Percentiles rank a stretch among this genome's conserved stretches.
Evolutionary conservation across 495 filamentous ascomycete species (phyloP).

Genomic region (Neurospora sp.): DNA sequence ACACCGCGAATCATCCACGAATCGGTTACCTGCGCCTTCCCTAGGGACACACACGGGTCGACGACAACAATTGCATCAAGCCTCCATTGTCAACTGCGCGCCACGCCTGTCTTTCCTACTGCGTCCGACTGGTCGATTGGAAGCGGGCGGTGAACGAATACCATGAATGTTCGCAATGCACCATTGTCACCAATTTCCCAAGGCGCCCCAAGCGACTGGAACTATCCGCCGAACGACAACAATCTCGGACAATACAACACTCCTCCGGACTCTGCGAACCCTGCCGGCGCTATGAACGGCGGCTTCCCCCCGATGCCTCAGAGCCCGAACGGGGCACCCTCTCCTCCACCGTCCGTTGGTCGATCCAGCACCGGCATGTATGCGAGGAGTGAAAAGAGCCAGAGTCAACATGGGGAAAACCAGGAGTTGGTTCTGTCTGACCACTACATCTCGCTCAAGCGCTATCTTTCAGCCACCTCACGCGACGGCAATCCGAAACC

Average conservation of each 20-base stretch:
- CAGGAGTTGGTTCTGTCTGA: slow-evolving; percentile 49
- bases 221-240: slow-evolving; percentile 51
- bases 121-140: not conserved
- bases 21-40: not conserved
- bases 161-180: slow-evolving; percentile 43
- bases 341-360: slow-evolving; percentile 77
- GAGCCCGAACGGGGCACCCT: slow-evolving; percentile 50
- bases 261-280: slow-evolving; percentile 57
- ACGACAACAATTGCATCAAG: not conserved
- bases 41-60: not conserved
- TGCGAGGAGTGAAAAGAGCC: slow-evolving; percentile 48
- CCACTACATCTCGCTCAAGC: slow-evolving; percentile 72
- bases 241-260: slow-evolving; percentile 57
- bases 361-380: slow-evolving; percentile 66
- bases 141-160: slow-evolving; percentile 11
- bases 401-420: slow-evolving; percentile 36
- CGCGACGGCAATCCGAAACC: slow-evolving; percentile 64
- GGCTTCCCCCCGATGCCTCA: slow-evolving; percentile 39
- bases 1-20: not conserved
- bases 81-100: not conserved
- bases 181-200: slow-evolving; percentile 75
- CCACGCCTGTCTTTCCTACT: not conserved
- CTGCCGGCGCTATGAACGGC: slow-evolving; percentile 47
- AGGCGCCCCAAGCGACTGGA: slow-evolving; percentile 75
- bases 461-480: slow-evolving; percentile 60